Base-by-base conservation (phyloP, 805 yeast genomes). In the Priceomyces medius region DNA sequence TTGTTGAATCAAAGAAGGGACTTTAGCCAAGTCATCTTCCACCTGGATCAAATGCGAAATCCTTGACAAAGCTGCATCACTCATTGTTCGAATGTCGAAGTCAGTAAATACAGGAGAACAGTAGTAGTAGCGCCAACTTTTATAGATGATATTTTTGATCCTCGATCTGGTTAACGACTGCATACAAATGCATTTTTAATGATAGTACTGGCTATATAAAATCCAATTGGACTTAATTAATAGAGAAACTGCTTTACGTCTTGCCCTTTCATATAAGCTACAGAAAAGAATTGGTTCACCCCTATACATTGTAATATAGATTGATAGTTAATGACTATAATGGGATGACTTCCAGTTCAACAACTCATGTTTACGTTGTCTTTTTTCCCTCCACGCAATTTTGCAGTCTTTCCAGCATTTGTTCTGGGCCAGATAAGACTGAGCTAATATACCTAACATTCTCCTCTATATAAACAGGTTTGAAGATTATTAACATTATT, bases 11-110 rank as follows among this genome's bases (percentile, higher is more conserved):
- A 85, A 61, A 7, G 68, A 62, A 8, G 68, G 62, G 5, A 84
- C 71, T 42, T 76, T 79, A 38, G 71, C 76, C 29, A 83, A 61
- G 43, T 85, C 89, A 49, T 71, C 76, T 46, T 71, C 75, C 16
- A 61, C 59, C 49, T 67, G 66, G 38, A 71, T 64, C 33, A 71
- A 55, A 41, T 64, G 61, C 20, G 70, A 61, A 24, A 71, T 64
- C 37, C 71, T 56, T 8, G 69, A 59, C 26, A 70, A 56, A 6
- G 74, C 72, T 5, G 66, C 65, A 31, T 67, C 73, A 45, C 66
- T 61, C 74, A 68, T 68, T n/a, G 23, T 20, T 21, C n/a, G 7
- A 10, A 35, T 21, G 29, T 19, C 8, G 4, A 16, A 8, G n/a
- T 27, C n/a, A n/a, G n/a, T 8, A 27, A n/a, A n/a, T n/a, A n/a